Evolutionary conservation across 23 red algal species (phyloP), one percentile per base, ranked within the genome.

Genomic region (Gracilaria vermiculophylla): DNA sequence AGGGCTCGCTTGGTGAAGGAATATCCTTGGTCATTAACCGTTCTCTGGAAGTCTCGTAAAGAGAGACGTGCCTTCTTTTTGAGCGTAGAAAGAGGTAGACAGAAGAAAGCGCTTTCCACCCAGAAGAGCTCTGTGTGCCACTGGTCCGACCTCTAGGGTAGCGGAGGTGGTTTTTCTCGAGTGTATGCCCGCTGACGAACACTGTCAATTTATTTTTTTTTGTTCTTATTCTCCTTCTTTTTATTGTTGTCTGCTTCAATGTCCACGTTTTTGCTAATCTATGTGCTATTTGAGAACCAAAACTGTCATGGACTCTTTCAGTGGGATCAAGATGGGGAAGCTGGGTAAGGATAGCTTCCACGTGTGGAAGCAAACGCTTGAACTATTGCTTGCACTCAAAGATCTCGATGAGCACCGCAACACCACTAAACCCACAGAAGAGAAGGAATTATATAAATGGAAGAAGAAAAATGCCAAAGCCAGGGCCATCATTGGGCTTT

Each of bases 401-500:
- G n/a, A 80, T 21, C 25, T 80, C 16, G 49, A 80, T 5, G 42
- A 80, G 6, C 48, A 57, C 27, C 12, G 12, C 76, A 51, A 13
- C 19, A 11, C n/a, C 6, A 49, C 20, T 7, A 39, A 13, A 20
- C 11, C 10, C 34, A 33, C 55, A 3, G 10, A 27, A 11, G 53
- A 58, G 52, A 2, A 44, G 52, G 19, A 34, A 3, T 11, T 32
- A 23, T 55, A 3, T 40, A 64, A 39, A 13, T 49, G 78, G 10
- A 23, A 44, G 24, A 66, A 16, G 2, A 3, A 45, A 5, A 39
- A 82, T 9, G 78, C 32, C n/a, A 82, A 62, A 24, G 78, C 53
- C n/a, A 61, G 51, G 28, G 45, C 51, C 25, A 82, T 82, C 52
- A 61, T 82, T 82, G 3, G 78, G 14, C 78, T 82, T 2, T 62